Percentiles rank a stretch among this genome's conserved stretches.
These are phyloP conservation scores for Pholiota microspora DNA, from an alignment of 768 basidiomycete genomes.

Conservation along the genomic window DNA sequence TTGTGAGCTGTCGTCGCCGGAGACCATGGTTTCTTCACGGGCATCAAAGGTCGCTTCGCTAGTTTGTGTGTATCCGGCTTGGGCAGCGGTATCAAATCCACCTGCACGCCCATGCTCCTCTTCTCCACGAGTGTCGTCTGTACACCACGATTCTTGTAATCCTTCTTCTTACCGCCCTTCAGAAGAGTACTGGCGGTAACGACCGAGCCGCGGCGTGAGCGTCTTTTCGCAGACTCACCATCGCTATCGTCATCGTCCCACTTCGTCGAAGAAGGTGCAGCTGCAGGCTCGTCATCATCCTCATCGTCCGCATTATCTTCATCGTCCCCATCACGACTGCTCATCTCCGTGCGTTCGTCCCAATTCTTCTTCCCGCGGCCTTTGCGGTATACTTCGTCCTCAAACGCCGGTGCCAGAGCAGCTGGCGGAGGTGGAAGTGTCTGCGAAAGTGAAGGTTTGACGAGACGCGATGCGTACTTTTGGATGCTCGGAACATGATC, in stretches of 20 bases:
- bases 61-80: slow-evolving; percentile 1
- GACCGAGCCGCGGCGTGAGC: slow-evolving; percentile 35
- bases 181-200: slow-evolving; percentile 31
- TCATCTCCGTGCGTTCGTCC: slow-evolving; percentile 60
- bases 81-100: slow-evolving; percentile 26
- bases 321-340: slow-evolving; percentile 80
- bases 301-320: slow-evolving; percentile 74
- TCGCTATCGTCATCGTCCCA: slow-evolving; percentile 35
- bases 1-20: slow-evolving; percentile 24
- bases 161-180: slow-evolving; percentile 41
- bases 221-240: slow-evolving; percentile 28
- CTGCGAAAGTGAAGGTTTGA: slow-evolving; percentile 36
- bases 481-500: slow-evolving; percentile 80
- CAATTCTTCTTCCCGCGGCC: slow-evolving; percentile 35
- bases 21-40: slow-evolving; percentile 26
- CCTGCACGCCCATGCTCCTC: slow-evolving; percentile 60
- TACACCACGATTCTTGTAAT: slow-evolving; percentile 65
- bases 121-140: slow-evolving; percentile 64
- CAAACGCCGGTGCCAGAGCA: slow-evolving; percentile 47
- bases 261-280: slow-evolving; percentile 23
- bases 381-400: slow-evolving; percentile 40
- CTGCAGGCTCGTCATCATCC: slow-evolving; percentile 38
- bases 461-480: slow-evolving; percentile 63
- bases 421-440: slow-evolving; percentile 27
- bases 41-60: slow-evolving; percentile 16